These are phyloP conservation scores for Oidium heveae DNA, from an alignment of 2,329 filamentous ascomycete genomes.

Conservation along the genomic window DNA sequence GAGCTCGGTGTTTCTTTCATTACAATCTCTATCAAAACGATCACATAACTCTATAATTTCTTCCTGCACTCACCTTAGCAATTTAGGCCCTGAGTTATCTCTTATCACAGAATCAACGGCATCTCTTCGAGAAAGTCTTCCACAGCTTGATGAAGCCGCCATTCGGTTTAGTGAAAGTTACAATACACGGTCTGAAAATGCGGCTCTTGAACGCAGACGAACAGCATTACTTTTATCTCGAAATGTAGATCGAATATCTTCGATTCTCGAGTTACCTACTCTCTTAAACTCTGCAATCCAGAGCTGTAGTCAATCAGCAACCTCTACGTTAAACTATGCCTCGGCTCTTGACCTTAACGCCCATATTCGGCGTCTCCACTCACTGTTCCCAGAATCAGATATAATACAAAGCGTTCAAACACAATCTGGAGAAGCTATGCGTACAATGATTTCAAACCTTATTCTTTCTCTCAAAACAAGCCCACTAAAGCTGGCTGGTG, in stretches of 20 bases:
- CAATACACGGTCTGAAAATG: slow-evolving; percentile 44
- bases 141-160: slow-evolving; percentile 53
- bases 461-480: slow-evolving; percentile 53
- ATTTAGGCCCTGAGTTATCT: slow-evolving; percentile 47
- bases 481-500: slow-evolving; percentile 64
- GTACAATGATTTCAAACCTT: slow-evolving; percentile 65
- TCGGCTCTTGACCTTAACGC: slow-evolving; percentile 75
- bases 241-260: slow-evolving; percentile 72
- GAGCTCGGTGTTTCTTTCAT: slow-evolving; percentile 55
- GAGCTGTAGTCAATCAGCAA: slow-evolving; percentile 16
- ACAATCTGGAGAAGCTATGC: slow-evolving; percentile 72
- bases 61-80: slow-evolving; percentile 54
- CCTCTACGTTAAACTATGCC: slow-evolving; percentile 44
- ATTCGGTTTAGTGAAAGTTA: slow-evolving; percentile 65
- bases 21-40: slow-evolving; percentile 72
- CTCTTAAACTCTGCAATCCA: slow-evolving; percentile 60
- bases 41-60: slow-evolving; percentile 68
- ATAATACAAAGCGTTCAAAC: slow-evolving; percentile 46
- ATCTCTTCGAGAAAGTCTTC: slow-evolving; percentile 41
- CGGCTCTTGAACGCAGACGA: slow-evolving; percentile 45
- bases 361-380: slow-evolving; percentile 71
- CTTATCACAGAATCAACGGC: slow-evolving; percentile 36
- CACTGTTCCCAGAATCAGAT: slow-evolving; percentile 55
- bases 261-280: slow-evolving; percentile 73
- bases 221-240: slow-evolving; percentile 58